Conservation (phyloP, 345 rosid genomes). For the Linum trigynum region DNA sequence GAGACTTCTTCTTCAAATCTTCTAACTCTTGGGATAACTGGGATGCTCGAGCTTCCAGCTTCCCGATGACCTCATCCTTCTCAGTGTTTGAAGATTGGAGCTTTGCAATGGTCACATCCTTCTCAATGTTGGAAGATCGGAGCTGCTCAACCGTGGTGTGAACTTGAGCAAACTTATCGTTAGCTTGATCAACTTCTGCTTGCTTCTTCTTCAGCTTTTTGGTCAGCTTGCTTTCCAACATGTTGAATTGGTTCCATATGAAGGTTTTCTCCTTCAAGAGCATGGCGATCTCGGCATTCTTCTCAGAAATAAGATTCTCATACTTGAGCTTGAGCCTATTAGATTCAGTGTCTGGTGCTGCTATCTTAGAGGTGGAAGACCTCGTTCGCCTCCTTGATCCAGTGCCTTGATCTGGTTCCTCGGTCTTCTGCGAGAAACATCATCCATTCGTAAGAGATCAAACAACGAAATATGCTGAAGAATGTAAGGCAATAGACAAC, state of each 20-base stretch:
- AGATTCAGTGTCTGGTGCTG: slow-evolving; percentile 12
- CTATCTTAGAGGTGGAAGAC: too few species aligned
- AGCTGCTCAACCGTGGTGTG: slow-evolving; percentile 46
- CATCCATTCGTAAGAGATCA: too few species aligned
- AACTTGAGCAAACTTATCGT: slow-evolving; percentile 45
- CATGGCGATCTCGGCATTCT: slow-evolving; percentile 40
- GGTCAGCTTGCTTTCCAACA: slow-evolving; percentile 39
- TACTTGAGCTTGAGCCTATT: slow-evolving; percentile 43
- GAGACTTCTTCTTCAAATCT: slow-evolving; percentile 31
- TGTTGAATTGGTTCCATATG: slow-evolving; percentile 59
- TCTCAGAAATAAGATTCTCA: slow-evolving; percentile 49
- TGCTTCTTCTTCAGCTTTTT: slow-evolving; percentile 45
- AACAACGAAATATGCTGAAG: too few species aligned
- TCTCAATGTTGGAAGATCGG: slow-evolving; percentile 42
- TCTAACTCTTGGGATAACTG: slow-evolving; percentile 43
- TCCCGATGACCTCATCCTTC: slow-evolving; percentile 41
- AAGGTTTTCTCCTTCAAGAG: slow-evolving; percentile 57
- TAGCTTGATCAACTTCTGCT: slow-evolving; percentile 45
- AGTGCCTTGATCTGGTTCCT: too few species aligned
- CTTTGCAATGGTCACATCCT: slow-evolving; percentile 46
- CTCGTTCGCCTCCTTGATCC: too few species aligned
- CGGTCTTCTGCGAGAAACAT: too few species aligned
- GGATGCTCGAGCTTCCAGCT: slow-evolving; percentile 32
- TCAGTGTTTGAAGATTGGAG: slow-evolving; percentile 37
- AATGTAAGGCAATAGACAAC: too few species aligned